Conservation (phyloP, 345 rosid species). For the Pugionium dolabratum region DNA sequence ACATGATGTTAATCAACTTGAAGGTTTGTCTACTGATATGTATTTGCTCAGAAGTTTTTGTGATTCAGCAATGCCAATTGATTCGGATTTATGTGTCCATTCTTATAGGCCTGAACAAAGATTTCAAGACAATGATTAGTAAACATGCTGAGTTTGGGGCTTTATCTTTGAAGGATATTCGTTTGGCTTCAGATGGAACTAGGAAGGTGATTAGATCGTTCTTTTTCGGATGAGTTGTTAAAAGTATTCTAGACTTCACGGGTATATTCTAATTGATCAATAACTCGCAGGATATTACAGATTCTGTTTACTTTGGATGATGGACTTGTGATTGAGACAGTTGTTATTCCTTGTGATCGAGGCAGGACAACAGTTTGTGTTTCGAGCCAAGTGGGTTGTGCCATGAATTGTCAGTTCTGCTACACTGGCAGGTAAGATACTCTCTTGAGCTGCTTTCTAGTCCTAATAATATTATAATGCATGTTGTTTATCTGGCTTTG, state of each 20-base stretch:
- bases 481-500: constrained; percentile 1
- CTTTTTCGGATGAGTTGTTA: not conserved
- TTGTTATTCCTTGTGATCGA: constrained; percentile 81
- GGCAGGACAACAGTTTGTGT: constrained; percentile 91
- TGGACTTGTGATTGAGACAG: constrained; percentile 79
- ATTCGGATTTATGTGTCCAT: not conserved
- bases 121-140: constrained; percentile 73
- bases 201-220: constrained; percentile 58
- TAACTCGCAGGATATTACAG: constrained; percentile 83
- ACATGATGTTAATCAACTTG: constrained; percentile 54
- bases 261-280: constrained; percentile 66
- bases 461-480: not conserved
- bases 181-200: constrained; percentile 82
- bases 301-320: constrained; percentile 81
- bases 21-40: constrained; percentile 50
- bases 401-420: constrained; percentile 98
- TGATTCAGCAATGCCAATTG: not conserved
- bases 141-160: constrained; percentile 67
- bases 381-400: constrained; percentile 93
- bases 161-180: constrained; percentile 64
- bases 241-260: not conserved
- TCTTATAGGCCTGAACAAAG: constrained; percentile 73
- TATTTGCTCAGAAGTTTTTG: not conserved
- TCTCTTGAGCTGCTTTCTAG: not conserved
- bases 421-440: constrained; percentile 70